Percentiles rank a stretch among this genome's conserved stretches.
phyloP scores from a whole-genome alignment of 202 grass and related monocot species.

The Setaria italica region DNA sequence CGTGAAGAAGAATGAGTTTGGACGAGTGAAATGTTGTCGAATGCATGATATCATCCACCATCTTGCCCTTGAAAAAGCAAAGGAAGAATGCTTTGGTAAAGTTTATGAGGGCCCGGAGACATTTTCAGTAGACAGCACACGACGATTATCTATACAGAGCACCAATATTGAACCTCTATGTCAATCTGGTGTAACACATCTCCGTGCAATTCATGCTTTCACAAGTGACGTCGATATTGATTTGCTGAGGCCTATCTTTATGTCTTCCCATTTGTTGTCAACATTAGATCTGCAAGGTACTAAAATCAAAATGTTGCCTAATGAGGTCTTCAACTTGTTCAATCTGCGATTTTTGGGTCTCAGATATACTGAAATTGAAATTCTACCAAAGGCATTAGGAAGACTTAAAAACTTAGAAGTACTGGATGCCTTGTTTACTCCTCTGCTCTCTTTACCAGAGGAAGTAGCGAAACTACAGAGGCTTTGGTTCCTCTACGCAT shows the following conservation, averaged over 20 bases:
- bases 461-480: constrained; percentile 30
- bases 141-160: not conserved
- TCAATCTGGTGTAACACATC: not conserved
- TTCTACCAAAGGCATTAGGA: constrained; percentile 31
- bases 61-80: constrained; percentile 34
- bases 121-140: not conserved
- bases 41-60: constrained; percentile 43
- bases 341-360: constrained; percentile 49
- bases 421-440: constrained; percentile 32
- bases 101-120: not conserved
- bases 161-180: not conserved
- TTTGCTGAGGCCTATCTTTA: not conserved
- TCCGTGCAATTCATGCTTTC: not conserved
- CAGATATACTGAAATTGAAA: constrained; percentile 25
- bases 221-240: not conserved
- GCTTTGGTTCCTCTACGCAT: constrained; percentile 36
- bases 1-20: not conserved
- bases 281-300: constrained; percentile 25
- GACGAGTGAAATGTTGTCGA: constrained; percentile 29
- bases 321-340: constrained; percentile 42
- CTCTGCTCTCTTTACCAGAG: constrained; percentile 28
- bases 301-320: constrained; percentile 16
- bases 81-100: constrained; percentile 29
- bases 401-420: constrained; percentile 48
- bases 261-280: constrained; percentile 10